Base-by-base conservation (phyloP, 2,329 filamentous ascomycete species). In the Sporothrix curviconia region DNA sequence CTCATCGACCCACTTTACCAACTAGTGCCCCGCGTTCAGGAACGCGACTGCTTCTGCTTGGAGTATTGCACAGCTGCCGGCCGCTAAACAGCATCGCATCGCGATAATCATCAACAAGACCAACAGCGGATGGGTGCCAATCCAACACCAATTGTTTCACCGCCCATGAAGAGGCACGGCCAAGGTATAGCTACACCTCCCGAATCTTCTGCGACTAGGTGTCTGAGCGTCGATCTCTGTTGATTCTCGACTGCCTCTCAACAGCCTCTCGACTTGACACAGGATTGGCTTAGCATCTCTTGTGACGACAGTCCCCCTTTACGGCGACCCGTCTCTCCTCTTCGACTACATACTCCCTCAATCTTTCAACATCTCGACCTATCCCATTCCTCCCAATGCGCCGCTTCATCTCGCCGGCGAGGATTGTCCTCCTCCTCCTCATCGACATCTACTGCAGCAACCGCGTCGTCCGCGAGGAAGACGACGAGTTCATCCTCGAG, bases 381-480 rank as follows among this genome's bases (percentile, higher is more conserved):
- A 4, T n/a, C 22, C 4, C 43, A 12, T 6, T 15, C 11, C 53
- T 22, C 24, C 40, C 46, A 7, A 62, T 63, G 60, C 60, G 58
- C 3, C 57, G 59, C 22, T 60, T 60, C 28, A 44, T 63, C 39
- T 63, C 62, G 19, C 60, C 62, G 3, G 59, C 59, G 37, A 95
- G 94, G 69, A 82, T 97, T 64, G 86, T 87, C 66, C 79, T 96
- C 24, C 80, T 97, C 56, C 83, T 84, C 56, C 81, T 99, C 55
- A 81, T 94, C 54, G 83, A 90, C 65, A 78, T 96, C 55, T 97
- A 99, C 71, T 83, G 83, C 37, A 84, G 88, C 62, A 84, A 84
- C n/a, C n/a, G n/a, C n/a, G 72, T 70, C 1, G 67, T 77, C 7
- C 71, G 73, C 8, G 74, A 71, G 56, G 65, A 70, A 22, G 70